Evolutionary conservation across 2,329 filamentous ascomycete genomes (phyloP).

Genomic region (Ophiobolus disseminans): DNA sequence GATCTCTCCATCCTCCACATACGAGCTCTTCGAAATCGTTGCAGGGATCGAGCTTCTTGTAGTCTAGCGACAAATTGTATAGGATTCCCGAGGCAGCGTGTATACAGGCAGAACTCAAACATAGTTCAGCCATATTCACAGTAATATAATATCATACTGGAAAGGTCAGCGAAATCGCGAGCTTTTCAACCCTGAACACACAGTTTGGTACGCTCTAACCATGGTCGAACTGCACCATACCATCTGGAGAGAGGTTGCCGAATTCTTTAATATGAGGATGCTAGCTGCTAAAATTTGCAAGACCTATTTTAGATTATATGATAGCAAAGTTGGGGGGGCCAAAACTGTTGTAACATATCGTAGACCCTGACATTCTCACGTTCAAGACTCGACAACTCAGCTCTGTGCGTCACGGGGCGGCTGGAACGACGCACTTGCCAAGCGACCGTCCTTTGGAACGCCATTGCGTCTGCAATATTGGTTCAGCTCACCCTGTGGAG

Average conservation of each 20-base stretch:
- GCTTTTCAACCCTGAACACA: conserved; percentile 18
- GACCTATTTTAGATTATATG: too few relatives aligned
- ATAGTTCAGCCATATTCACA: conserved; percentile 41
- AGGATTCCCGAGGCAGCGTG: conserved; percentile 69
- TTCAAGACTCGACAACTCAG: too few relatives aligned
- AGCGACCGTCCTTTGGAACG: conserved; percentile 15
- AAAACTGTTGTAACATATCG: too few relatives aligned
- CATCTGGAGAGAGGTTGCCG: too few relatives aligned
- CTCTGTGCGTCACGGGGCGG: too few relatives aligned
- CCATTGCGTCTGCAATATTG: conserved; percentile 17
- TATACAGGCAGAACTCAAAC: conserved; percentile 66
- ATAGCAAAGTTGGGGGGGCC: too few relatives aligned
- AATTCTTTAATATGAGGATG: too few relatives aligned
- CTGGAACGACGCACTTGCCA: too few relatives aligned
- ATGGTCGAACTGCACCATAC: too few relatives aligned
- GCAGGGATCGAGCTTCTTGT: conserved; percentile 70
- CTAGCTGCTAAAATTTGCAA: too few relatives aligned
- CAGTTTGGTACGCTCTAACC: too few relatives aligned
- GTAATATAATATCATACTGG: conserved; percentile 5
- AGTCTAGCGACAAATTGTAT: conserved; percentile 67
- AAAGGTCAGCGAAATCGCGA: conserved; percentile 1
- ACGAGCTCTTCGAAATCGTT: conserved; percentile 72
- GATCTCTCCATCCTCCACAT: conserved; percentile 70
- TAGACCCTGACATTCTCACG: too few relatives aligned
- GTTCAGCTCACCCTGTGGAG: conserved; percentile 13